These are phyloP conservation scores for Globisporangium uncinulatum DNA, from an alignment of 352 stramenopile genomes.

Conservation along the genomic window DNA sequence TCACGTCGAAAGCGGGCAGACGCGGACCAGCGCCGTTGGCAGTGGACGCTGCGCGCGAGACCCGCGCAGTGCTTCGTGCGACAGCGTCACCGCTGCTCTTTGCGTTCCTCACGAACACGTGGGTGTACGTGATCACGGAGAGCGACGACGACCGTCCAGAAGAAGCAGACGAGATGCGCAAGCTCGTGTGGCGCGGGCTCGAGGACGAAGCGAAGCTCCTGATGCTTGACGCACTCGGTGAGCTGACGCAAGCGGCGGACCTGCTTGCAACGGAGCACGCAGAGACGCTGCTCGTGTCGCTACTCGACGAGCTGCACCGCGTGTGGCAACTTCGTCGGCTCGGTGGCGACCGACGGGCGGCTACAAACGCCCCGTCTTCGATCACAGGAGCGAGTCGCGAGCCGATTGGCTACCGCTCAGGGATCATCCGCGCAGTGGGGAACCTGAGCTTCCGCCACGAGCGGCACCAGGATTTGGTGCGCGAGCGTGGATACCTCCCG, in stretches of 20 bases:
- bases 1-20: conserved; percentile 16
- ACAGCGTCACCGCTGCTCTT: conserved; percentile 16
- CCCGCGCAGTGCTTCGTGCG: conserved; percentile 8
- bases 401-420: conserved; percentile 66
- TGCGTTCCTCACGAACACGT: conserved; percentile 57
- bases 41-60: conserved; percentile 6
- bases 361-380: conserved; percentile 12
- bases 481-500: conserved; percentile 59
- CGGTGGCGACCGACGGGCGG: neutral
- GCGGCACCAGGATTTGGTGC: conserved; percentile 71
- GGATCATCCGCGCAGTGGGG: conserved; percentile 71
- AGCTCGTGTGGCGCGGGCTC: conserved; percentile 67
- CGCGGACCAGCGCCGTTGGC: neutral
- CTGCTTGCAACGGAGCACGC: conserved; percentile 4
- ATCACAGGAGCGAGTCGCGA: conserved; percentile 15
- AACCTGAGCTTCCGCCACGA: conserved; percentile 78
- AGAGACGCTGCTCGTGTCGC: conserved; percentile 25
- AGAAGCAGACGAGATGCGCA: conserved; percentile 49
- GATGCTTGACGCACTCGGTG: conserved; percentile 62
- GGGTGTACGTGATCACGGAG: conserved; percentile 33
- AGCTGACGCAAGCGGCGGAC: conserved; percentile 30
- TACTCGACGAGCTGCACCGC: conserved; percentile 55
- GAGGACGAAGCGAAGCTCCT: conserved; percentile 76
- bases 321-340: conserved; percentile 46
- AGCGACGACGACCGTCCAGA: conserved; percentile 52